phyloP scores from a whole-genome alignment of 805 yeast species.

The Wickerhamomyces tratensis region DNA sequence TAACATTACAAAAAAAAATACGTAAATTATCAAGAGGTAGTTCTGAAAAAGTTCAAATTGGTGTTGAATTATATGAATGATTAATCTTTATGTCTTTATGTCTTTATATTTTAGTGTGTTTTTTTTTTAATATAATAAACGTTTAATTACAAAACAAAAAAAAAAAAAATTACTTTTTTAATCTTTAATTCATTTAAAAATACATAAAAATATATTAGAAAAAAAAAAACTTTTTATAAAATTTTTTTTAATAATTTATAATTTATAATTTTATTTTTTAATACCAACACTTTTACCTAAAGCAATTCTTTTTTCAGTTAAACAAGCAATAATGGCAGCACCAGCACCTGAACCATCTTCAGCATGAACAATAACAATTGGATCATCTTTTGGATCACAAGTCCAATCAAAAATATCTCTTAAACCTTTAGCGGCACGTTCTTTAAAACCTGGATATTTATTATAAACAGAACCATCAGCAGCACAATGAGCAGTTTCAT shows the following conservation, averaged over 20 bases:
- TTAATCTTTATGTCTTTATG: too few species aligned
- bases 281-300: constrained; percentile 64
- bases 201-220: neutral
- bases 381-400: constrained; percentile 42
- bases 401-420: constrained; percentile 85
- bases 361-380: constrained; percentile 80
- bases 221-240: neutral
- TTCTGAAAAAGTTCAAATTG: constrained; percentile 40
- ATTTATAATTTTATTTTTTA: constrained; percentile 3
- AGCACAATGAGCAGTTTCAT: constrained; percentile 76
- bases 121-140: too few species aligned
- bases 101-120: too few species aligned
- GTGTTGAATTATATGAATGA: constrained; percentile 33
- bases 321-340: constrained; percentile 96
- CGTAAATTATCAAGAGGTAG: constrained; percentile 44
- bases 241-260: neutral
- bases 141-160: too few species aligned
- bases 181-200: too few species aligned
- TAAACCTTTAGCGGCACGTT: constrained; percentile 81
- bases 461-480: constrained; percentile 96
- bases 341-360: constrained; percentile 99
- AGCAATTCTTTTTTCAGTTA: constrained; percentile 71
- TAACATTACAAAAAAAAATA: constrained; percentile 49
- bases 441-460: constrained; percentile 86
- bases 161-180: too few species aligned